Evolutionary conservation across 306 rosid genomes (phyloP).

Genomic region (Astragalus membranaceus): DNA sequence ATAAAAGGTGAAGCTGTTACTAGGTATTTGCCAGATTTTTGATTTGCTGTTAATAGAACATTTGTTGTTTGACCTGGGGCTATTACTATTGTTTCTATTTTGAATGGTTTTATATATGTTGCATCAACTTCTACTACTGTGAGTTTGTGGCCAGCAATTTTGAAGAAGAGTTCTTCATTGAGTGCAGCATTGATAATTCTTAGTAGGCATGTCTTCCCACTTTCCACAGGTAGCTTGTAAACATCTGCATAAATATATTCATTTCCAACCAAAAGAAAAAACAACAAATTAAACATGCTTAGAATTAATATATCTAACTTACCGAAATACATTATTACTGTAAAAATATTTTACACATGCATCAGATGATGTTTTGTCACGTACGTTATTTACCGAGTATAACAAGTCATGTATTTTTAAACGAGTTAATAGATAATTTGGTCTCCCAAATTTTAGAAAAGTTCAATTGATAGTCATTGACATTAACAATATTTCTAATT

Average conservation of each 20-base stretch:
- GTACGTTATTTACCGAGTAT: no score
- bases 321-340: no score
- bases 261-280: background rate
- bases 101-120: constrained; percentile 67
- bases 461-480: no score
- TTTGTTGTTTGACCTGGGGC: constrained; percentile 96
- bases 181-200: constrained; percentile 95
- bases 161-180: constrained; percentile 94
- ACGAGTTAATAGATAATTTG: no score
- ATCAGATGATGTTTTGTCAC: no score
- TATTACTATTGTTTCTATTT: constrained; percentile 55
- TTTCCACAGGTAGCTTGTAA: constrained; percentile 47
- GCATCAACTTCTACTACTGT: constrained; percentile 86
- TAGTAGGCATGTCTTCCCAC: constrained; percentile 55
- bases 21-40: constrained; percentile 59
- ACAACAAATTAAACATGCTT: no score
- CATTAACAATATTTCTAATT: no score
- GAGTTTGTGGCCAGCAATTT: constrained; percentile 74
- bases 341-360: no score
- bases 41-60: constrained; percentile 47
- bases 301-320: no score
- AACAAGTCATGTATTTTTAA: no score
- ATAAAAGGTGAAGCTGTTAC: constrained; percentile 71
- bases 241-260: constrained; percentile 32
- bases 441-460: no score